Base-by-base conservation (phyloP, 176 grass and related monocot genomes). In the Avena insularis region DNA sequence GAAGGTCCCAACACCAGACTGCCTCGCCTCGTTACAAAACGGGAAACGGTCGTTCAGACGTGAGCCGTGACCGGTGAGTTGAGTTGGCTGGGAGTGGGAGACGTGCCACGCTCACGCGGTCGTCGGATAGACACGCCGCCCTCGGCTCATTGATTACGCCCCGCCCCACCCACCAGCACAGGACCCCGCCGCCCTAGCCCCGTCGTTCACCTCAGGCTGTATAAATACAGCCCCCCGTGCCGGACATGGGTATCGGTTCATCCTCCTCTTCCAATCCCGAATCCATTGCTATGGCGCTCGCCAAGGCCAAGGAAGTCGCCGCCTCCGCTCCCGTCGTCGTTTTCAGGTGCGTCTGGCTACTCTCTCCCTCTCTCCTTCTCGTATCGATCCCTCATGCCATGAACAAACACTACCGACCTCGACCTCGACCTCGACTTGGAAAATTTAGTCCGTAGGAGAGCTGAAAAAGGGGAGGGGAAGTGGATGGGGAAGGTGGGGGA, bases 281-380 rank as follows among this genome's bases (percentile, higher is more conserved):
- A 59, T 87, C 80, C 59, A 62, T 53, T 67, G 53, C 82, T 12
- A 94, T 97, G 92, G 92, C 92, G 65, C 81, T 92, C 49, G 88
- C 80, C 4, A 94, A 94, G 89, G 88, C 88, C 48, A 91, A 97
- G 90, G 82, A 97, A 38, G 92, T 92, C 89, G 90, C 76, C 29
- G 89, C 95, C 54, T 97, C 92, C 58, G 82, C 81, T 33, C 92
- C 92, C 67, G 63, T 97, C 54, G 92, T 94, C 82, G 90, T 94
- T 83, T 94, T 94, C 88, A 97, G 92, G 95, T 95, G 40, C 69
- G 69, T 45, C 19, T 25, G 23, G 33, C 9, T 54, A 9, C 48
- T 45, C 43, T 3, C 59, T 0, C 59, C 9, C 56, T n/a, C 64
- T 21, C 55, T 7, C 4, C 17, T 5, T 47, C 36, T 40, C 38